Evolutionary conservation across 2,329 filamentous ascomycete species (phyloP), one percentile per base, ranked within the genome.

Genomic region (Ilyonectria sp.): DNA sequence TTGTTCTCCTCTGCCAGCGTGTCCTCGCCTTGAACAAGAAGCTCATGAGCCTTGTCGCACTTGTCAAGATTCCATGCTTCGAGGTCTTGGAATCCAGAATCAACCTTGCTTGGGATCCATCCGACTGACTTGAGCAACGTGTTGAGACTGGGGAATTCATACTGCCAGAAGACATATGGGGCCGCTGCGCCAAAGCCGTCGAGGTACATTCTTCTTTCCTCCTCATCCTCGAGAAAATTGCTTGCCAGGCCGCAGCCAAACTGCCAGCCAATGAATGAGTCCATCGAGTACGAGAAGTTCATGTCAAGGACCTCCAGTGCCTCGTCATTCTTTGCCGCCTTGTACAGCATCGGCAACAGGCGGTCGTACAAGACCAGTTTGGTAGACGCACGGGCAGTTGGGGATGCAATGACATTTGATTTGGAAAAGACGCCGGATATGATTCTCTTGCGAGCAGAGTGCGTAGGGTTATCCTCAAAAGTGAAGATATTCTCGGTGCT

Each of bases 221-320:
- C 59, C 21, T 69, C 53, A 21, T 71, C 67, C 11, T 69, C 46
- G 8, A 71, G 53, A 23, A 71, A 44, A 29, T 71, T 71, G 43
- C 66, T 69, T 31, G 60, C 47, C 11, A 66, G 31, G 4, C 23
- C 15, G 3, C 35, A 15, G 11, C 67, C 69, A 44, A 69, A 71
- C 13, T 69, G 67, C 67, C 67, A 69, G n/a, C n/a, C 17, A 6
- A 65, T 43, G 43, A 67, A 71, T 9, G 67, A 66, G 53, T 69
- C 62, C 60, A 71, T 69, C 15, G 63, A 71, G 60, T 71, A 71
- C 6, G 50, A 37, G 37, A 63, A 71, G 31, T 44, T 29, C 7
- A 71, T 37, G 13, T 69, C 67, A 1, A 67, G 55, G 2, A 69
- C 60, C 31, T 69, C 63, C 4, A 68, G 19, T 4, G 60, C 15